Conservation (phyloP, 768 basidiomycete genomes). For the Lenzites betulinus region DNA sequence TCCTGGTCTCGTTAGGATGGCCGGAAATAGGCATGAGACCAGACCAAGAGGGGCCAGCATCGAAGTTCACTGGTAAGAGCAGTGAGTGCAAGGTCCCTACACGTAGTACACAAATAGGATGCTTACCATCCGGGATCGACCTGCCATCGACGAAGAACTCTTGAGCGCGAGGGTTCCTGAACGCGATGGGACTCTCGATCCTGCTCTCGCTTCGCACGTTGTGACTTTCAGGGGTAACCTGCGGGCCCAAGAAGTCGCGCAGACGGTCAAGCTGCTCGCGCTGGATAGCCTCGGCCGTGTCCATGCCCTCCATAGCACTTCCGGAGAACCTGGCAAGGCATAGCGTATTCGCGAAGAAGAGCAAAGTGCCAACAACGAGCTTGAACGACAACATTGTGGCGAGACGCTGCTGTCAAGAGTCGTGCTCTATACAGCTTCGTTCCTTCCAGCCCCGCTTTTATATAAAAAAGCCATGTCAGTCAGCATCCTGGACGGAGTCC, state of each 20-base stretch:
- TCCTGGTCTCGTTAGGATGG: constrained; percentile 46
- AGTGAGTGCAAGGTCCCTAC: neutral
- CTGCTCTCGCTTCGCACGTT: constrained; percentile 7
- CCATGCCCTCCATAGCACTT: constrained; percentile 30
- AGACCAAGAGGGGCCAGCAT: constrained; percentile 37
- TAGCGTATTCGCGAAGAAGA: constrained; percentile 7
- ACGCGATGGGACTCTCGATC: constrained; percentile 24
- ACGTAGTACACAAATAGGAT: neutral
- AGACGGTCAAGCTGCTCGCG: constrained; percentile 30
- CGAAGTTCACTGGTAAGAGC: constrained; percentile 34
- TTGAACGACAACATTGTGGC: constrained; percentile 2
- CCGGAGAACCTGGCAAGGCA: constrained; percentile 21
- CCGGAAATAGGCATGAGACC: constrained; percentile 35
- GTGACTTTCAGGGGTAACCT: neutral
- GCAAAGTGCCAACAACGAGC: neutral
- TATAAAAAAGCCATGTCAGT: neutral
- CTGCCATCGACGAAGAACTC: constrained; percentile 40
- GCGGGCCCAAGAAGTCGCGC: constrained; percentile 30
- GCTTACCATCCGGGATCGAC: constrained; percentile 34
- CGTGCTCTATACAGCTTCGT: neutral
- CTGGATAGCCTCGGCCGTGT: constrained; percentile 29
- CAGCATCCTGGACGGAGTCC: neutral
- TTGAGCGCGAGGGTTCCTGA: constrained; percentile 25
- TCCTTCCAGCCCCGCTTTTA: neutral
- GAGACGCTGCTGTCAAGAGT: neutral